phyloP scores from a whole-genome alignment of 352 stramenopile genomes.

The Phytopythium ostracodes region DNA sequence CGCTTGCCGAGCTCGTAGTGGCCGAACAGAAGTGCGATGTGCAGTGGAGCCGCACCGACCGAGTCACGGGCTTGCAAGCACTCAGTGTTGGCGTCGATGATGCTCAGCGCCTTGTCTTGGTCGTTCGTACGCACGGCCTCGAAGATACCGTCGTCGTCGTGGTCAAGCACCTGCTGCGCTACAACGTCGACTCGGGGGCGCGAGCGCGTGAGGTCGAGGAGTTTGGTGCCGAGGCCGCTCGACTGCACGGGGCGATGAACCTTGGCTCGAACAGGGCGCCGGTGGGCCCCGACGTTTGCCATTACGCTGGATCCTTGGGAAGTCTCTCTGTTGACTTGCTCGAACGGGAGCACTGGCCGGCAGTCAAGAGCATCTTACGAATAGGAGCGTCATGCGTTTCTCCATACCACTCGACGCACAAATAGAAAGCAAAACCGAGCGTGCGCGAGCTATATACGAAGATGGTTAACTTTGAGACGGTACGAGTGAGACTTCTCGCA shows the following conservation, averaged over 20 bases:
- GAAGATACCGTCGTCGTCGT: conserved; percentile 52
- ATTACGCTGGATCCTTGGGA: neutral
- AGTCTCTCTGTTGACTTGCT: neutral
- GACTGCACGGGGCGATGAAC: neutral
- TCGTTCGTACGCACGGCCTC: conserved; percentile 45
- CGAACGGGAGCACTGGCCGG: no score
- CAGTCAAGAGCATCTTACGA: no score
- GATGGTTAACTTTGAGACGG: neutral
- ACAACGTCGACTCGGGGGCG: conserved; percentile 39
- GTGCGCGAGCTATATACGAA: no score
- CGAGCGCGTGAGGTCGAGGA: neutral
- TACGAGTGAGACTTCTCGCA: no score
- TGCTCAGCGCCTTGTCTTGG: conserved; percentile 11
- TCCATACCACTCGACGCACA: no score
- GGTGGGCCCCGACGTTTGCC: neutral
- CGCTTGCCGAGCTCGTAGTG: conserved; percentile 50
- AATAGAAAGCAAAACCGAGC: no score
- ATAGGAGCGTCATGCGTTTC: no score
- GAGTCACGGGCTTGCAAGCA: conserved; percentile 44
- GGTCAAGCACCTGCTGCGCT: conserved; percentile 52
- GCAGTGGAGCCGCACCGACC: conserved; percentile 41
- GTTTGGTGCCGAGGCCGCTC: neutral
- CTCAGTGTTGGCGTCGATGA: conserved; percentile 29
- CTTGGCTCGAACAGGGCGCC: neutral
- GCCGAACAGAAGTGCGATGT: conserved; percentile 55